Evolutionary conservation across 2,329 filamentous ascomycete species (phyloP).

Genomic region (Thelonectria blattea): DNA sequence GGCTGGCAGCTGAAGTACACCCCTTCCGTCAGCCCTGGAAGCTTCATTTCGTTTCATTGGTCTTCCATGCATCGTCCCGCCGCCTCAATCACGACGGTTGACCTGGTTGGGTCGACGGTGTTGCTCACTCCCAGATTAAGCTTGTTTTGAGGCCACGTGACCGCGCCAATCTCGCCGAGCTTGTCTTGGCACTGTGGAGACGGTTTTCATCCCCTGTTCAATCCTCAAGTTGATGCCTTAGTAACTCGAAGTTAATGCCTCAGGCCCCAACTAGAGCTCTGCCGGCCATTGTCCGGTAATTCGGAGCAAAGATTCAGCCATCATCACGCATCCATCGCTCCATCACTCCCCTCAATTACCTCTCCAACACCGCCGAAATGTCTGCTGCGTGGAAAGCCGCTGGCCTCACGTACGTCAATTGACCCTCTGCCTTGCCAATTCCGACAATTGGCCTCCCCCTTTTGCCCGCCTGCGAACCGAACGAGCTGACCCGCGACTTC

Average conservation of each 20-base stretch:
- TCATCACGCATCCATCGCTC: conserved; percentile 42
- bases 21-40: conserved; percentile 24
- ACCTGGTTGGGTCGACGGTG: background rate
- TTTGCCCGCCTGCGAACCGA: conserved; percentile 26
- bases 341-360: conserved; percentile 37
- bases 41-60: conserved; percentile 32
- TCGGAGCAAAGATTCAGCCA: conserved; percentile 46
- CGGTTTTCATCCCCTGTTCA: background rate
- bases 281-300: conserved; percentile 36
- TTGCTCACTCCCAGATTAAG: background rate
- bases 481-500: conserved; percentile 43
- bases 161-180: background rate
- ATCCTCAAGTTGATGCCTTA: conserved; percentile 38
- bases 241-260: conserved; percentile 38
- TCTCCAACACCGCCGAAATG: conserved; percentile 71
- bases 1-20: background rate
- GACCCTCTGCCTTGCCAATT: conserved; percentile 20
- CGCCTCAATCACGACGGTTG: conserved; percentile 8
- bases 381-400: conserved; percentile 98
- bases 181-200: no score
- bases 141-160: conserved; percentile 24
- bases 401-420: conserved; percentile 83
- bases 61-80: conserved; percentile 32
- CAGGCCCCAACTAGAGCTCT: conserved; percentile 38
- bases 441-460: conserved; percentile 23